Base-by-base conservation (phyloP, 169 alveolate species). In the Toxoplasma gondii region DNA sequence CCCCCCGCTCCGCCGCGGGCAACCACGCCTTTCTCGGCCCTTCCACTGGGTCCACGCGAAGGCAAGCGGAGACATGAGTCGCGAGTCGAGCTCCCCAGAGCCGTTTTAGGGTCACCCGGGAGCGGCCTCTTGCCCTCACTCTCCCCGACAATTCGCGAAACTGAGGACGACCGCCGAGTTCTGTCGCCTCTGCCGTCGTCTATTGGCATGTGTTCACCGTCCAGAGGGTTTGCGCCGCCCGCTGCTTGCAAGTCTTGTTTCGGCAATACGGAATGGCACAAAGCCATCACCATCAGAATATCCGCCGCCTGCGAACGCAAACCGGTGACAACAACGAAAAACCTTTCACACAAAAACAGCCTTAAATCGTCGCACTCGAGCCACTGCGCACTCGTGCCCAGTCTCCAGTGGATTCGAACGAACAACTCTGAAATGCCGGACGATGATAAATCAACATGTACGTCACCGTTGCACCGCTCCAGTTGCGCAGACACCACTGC, bases 251-350 rank as follows among this genome's bases (percentile, higher is more conserved):
- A 69, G 88, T 44, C 94, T 44, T 58, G 88, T 44, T 94, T 94
- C 70, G 93, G 93, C 39, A 94, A 93, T 27, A 94, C 96, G 49
- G 96, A 94, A 74, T 94, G 96, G 87, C 96, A 94, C 53, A 94
- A 87, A 4, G 94, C 78, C 88, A 94, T 82, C 69, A 91, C 92
- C 90, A 94, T 67, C 83, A 94, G 92, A 39, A 88, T 38, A 91
- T 94, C 96, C 12, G 88, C 92, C 58, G 93, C 93, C 92, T 92
- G 39, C 27, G 16, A 43, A 29, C 2, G n/a, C 31, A 54, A 39
- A 7, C 22, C 58, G 12, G 58, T 7, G 22, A 12, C 22, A 49
- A 34, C 92, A 45, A 45, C 92, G 49, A 17, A 29, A 69, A 24
- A 69, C 41, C 81, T 5, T 9, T 29, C 5, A 5, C 81, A 69